phyloP scores from a whole-genome alignment of 1,284 basidiomycete species.

The Tremellales sp. region DNA sequence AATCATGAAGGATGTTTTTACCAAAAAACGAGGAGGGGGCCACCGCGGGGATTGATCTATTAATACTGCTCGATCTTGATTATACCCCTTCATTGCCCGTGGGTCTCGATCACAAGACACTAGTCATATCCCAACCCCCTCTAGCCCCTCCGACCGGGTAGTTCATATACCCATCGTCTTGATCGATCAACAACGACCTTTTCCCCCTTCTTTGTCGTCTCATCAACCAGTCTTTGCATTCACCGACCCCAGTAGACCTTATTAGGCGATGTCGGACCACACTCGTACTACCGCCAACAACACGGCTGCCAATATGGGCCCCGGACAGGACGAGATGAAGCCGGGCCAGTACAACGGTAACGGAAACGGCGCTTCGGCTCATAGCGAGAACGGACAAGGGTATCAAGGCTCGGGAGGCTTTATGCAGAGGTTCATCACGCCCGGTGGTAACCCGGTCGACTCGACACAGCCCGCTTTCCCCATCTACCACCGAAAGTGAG shows the following conservation, averaged over 20 bases:
- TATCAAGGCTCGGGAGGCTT: background rate
- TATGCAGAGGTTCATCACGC: slow-evolving; percentile 36
- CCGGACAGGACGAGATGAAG: background rate
- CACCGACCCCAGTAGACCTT: background rate
- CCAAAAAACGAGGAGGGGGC: too few species aligned
- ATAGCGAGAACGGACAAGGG: background rate
- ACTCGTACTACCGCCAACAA: background rate
- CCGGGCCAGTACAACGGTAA: background rate
- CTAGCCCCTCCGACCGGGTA: too few species aligned
- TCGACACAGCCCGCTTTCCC: slow-evolving; percentile 39
- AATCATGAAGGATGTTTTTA: too few species aligned
- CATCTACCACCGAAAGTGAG: slow-evolving; percentile 43
- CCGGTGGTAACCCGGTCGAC: slow-evolving; percentile 50
- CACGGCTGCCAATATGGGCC: background rate
- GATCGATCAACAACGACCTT: background rate
- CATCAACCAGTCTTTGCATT: background rate
- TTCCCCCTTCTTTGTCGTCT: too few species aligned
- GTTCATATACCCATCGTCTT: too few species aligned
- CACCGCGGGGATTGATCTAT: background rate
- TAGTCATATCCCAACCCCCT: background rate
- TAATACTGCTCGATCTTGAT: background rate
- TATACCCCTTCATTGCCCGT: background rate
- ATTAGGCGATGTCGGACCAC: background rate
- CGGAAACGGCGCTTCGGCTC: background rate
- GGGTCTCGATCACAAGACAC: background rate